Base-by-base conservation (phyloP, 306 rosid species). In the Cicer pinnatifidum region DNA sequence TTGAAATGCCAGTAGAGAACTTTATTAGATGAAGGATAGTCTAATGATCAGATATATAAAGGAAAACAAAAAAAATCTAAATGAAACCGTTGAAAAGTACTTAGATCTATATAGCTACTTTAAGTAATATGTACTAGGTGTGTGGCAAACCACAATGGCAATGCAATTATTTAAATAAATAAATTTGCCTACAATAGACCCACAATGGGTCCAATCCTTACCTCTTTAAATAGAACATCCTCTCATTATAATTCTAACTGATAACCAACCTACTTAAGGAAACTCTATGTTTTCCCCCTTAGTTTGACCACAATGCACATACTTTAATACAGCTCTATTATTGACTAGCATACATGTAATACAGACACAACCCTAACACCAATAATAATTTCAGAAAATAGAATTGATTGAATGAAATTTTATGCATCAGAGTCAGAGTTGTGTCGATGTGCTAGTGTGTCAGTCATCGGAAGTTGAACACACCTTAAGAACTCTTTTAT, bases 271-370 rank as follows among this genome's bases (percentile, higher is more conserved):
- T 48, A 46, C 57, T 3, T 6, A 15, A 11, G 13, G 12, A 12
- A 60, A 33, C 23, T 41, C 68, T 4, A 11, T 1, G 3, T 28
- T 52, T 11, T 9, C 3, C 51, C 35, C 70, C 54, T 35, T 35
- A 63, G n/a, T 35, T 44, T 17, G 57, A 45, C 41, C 46, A 33
- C 9, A 61, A 38, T 23, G 19, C 63, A 54, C 19, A 35, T 17
- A 45, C 33, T 7, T 45, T 63, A 48, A 70, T 9, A 60, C 38
- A 62, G 38, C 73, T 52, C 47, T 62, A 52, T 16, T 11, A 37
- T 62, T 35, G 77, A 69, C 52, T 51, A 28, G 17, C 33, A 23
- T 23, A 23, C 51, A 6, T 67, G 38, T 38, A 54, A 45, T 16
- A 23, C 33, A 0, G 33, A 23, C 33, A 2, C 33, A 23, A 23